These are phyloP conservation scores for Lumnitzera littorea DNA, from an alignment of 345 rosid genomes.

Conservation along the genomic window DNA sequence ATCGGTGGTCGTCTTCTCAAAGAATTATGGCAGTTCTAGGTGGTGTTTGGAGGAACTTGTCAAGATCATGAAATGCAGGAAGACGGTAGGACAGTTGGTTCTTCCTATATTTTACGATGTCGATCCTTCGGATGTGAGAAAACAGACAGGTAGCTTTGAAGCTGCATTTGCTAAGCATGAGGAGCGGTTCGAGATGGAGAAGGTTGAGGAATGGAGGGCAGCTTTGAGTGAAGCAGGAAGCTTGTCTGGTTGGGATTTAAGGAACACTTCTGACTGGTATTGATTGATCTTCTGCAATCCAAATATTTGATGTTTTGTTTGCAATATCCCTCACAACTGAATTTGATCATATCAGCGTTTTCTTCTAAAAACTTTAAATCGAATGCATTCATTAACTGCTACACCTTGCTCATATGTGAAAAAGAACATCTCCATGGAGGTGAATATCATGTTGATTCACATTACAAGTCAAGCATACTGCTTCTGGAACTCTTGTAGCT, in stretches of 20 bases:
- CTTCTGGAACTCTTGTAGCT: no score
- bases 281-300: background rate
- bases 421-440: no score
- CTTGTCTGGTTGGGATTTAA: slow-evolving; percentile 9
- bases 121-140: slow-evolving; percentile 1
- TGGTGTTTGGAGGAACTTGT: slow-evolving; percentile 3
- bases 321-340: background rate
- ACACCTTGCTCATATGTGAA: no score
- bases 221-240: slow-evolving; percentile 8
- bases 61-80: slow-evolving; percentile 8
- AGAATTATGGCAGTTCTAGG: slow-evolving; percentile 3
- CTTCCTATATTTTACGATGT: slow-evolving; percentile 5
- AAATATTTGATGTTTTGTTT: background rate
- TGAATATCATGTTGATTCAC: no score
- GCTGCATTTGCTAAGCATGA: slow-evolving; percentile 4
- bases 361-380: no score
- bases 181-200: background rate
- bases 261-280: background rate
- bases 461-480: no score
- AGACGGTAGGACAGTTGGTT: background rate
- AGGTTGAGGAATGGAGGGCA: slow-evolving; percentile 1
- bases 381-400: no score
- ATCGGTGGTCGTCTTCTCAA: slow-evolving; percentile 6
- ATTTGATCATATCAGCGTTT: no score
- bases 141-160: background rate